phyloP scores from a whole-genome alignment of 495 filamentous ascomycete species.

The Pseudevernia furfuracea region DNA sequence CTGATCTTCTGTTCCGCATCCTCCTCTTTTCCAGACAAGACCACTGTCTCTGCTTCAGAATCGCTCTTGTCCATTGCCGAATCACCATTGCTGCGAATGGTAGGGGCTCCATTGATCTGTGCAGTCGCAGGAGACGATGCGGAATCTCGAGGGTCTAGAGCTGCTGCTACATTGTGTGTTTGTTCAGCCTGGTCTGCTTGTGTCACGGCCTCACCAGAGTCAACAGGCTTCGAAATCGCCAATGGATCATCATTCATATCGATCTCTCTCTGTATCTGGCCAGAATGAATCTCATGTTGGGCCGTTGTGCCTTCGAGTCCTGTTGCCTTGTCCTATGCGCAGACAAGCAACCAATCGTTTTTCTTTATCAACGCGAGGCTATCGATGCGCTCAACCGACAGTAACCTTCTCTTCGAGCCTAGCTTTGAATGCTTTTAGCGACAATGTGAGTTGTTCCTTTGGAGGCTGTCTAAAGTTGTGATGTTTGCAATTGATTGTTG shows the following conservation, averaged over 20 bases:
- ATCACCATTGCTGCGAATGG: constrained; percentile 10
- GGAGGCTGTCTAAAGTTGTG: not conserved
- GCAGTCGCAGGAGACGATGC: not conserved
- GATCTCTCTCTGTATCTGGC: constrained; percentile 10
- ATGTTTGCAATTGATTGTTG: constrained; percentile 9
- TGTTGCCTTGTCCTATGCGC: constrained; percentile 18
- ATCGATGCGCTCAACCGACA: constrained; percentile 10
- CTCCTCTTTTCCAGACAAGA: constrained; percentile 64
- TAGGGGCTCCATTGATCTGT: constrained; percentile 10
- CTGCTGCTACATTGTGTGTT: constrained; percentile 7
- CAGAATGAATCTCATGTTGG: constrained; percentile 19
- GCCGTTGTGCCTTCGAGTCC: constrained; percentile 16
- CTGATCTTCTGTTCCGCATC: constrained; percentile 59
- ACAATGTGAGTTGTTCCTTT: not conserved
- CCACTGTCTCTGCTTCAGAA: constrained; percentile 76
- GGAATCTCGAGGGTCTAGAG: not conserved
- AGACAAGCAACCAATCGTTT: constrained; percentile 17
- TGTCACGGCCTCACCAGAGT: not conserved
- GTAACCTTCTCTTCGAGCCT: not conserved
- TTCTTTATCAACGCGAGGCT: constrained; percentile 3
- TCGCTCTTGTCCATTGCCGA: constrained; percentile 44
- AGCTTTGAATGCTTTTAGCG: not conserved
- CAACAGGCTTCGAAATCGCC: constrained; percentile 13
- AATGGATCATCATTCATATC: constrained; percentile 18
- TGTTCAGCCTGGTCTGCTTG: constrained; percentile 1